phyloP scores from a whole-genome alignment of 2,329 filamentous ascomycete species.

The Phialophora tarda region DNA sequence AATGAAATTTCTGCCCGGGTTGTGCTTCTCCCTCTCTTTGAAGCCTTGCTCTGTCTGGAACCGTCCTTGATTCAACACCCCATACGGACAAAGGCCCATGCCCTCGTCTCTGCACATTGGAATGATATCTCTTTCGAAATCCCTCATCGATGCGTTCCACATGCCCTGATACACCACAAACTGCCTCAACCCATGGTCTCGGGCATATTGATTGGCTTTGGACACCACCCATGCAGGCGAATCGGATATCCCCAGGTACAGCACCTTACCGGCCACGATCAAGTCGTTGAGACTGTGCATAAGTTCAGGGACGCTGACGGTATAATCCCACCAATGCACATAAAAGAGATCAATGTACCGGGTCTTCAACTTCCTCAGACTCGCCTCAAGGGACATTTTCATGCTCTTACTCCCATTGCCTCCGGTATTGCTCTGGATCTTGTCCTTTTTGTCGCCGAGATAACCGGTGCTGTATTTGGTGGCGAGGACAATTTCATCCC shows the following conservation, averaged over 20 bases:
- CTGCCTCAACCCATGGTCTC: slow-evolving; percentile 69
- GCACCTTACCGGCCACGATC: slow-evolving; percentile 65
- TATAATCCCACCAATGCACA: slow-evolving; percentile 64
- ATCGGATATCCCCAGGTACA: slow-evolving; percentile 66
- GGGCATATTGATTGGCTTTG: slow-evolving; percentile 63
- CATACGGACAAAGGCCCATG: slow-evolving; percentile 65
- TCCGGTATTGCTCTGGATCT: slow-evolving; percentile 49
- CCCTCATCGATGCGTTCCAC: slow-evolving; percentile 65
- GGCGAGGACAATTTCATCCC: slow-evolving; percentile 60
- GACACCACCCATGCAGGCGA: slow-evolving; percentile 45
- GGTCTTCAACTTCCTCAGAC: slow-evolving; percentile 45
- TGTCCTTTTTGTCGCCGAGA: slow-evolving; percentile 42
- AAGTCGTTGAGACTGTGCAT: slow-evolving; percentile 71
- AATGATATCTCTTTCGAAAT: slow-evolving; percentile 71
- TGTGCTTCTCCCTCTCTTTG: slow-evolving; percentile 17
- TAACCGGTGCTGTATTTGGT: slow-evolving; percentile 59
- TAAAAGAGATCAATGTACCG: slow-evolving; percentile 47
- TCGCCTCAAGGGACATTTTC: slow-evolving; percentile 41
- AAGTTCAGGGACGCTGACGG: slow-evolving; percentile 68
- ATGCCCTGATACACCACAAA: slow-evolving; percentile 72
- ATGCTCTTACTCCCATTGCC: slow-evolving; percentile 48
- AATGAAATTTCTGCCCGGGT: slow-evolving; percentile 11
- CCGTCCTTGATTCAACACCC: slow-evolving; percentile 40
- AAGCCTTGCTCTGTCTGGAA: slow-evolving; percentile 43
- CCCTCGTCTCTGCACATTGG: slow-evolving; percentile 68